Base-by-base conservation (phyloP, 805 yeast species). In the Phaffomyces antillensis region DNA sequence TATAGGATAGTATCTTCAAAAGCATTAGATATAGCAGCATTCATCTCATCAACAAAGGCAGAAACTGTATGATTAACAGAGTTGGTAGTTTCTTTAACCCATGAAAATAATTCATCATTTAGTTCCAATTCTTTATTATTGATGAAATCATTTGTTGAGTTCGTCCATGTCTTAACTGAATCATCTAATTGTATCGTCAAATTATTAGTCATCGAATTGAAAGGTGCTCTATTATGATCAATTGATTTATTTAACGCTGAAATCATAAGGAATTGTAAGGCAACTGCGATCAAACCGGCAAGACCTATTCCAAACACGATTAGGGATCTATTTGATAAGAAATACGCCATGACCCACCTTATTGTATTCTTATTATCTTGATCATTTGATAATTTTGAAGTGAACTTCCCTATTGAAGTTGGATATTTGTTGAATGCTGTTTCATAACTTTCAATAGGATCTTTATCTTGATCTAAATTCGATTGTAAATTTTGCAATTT, bases 1-100 rank as follows among this genome's bases (percentile, higher is more conserved):
- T 79, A 76, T 11, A 91, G 64, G 0, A 84, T 75, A 0, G 97
- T 87, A 3, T 72, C 72, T 6, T 81, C 79, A 63, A 93, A 89
- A 0, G 80, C 70, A 9, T 71, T 68, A 26, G 70, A 69, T 7
- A 93, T 61, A 0, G 79, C 79, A 4, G 58, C 54, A 57, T 85
- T 81, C 67, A 90, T 73, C n/a, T 66, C 70, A 3, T 59, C 64
- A 41, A 83, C 70, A 60, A 89, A 82, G 1, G 61, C 64, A 18
- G 71, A 63, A 2, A 87, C 68, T 0, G 96, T 85, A 9, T 63
- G 49, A 56, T 86, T 86, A 2, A 88, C 63, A 0, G 81, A 59
- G 0, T 60, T 53, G 0, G 93, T 76, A 0, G 88, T 72, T 1
- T 69, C 67, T 42, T 72, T 69, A 1, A 86, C 71, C 77, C 85